Evolutionary conservation across 208 protist species (phyloP).

Genomic region (Leishmania arabica): DNA sequence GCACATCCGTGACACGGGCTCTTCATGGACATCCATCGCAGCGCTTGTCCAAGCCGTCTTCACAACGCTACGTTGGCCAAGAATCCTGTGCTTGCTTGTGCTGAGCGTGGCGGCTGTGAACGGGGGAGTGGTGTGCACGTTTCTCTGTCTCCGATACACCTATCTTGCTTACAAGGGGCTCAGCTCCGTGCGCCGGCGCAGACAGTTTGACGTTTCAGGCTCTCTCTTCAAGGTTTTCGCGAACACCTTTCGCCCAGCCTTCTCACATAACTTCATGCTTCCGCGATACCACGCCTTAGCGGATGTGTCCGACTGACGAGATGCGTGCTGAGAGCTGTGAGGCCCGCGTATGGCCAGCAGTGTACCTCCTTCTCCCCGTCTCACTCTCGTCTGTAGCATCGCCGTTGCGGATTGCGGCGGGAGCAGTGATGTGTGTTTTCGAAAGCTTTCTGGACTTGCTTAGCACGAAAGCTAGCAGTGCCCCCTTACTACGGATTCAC

Average conservation of each 20-base stretch:
- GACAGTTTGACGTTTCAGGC: slow-evolving; percentile 11
- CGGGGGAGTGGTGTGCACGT: slow-evolving; percentile 14
- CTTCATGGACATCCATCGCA: background rate
- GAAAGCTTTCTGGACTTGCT: background rate
- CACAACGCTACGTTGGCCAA: background rate
- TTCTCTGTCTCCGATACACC: slow-evolving; percentile 26
- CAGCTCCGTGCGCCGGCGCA: slow-evolving; percentile 36
- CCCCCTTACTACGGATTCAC: background rate
- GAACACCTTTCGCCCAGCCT: slow-evolving; percentile 21
- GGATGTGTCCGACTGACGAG: background rate
- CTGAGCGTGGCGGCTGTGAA: slow-evolving; percentile 14
- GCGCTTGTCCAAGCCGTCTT: background rate
- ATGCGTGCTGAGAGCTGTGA: background rate
- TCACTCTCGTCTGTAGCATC: background rate
- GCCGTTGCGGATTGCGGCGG: background rate
- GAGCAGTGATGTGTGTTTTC: background rate
- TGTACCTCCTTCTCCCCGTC: background rate
- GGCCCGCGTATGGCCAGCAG: background rate
- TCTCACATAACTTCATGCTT: slow-evolving; percentile 18
- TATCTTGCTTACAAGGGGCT: slow-evolving; percentile 13
- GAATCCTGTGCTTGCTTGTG: slow-evolving; percentile 4
- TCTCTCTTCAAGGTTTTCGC: slow-evolving; percentile 28
- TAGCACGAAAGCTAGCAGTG: background rate
- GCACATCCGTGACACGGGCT: background rate
- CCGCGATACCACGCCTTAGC: background rate